A percentile compares a stretch with the other conserved stretches of the same genome.
Evolutionary conservation across 768 basidiomycete genomes (phyloP).

Genomic region (Tylopilus sp.): DNA sequence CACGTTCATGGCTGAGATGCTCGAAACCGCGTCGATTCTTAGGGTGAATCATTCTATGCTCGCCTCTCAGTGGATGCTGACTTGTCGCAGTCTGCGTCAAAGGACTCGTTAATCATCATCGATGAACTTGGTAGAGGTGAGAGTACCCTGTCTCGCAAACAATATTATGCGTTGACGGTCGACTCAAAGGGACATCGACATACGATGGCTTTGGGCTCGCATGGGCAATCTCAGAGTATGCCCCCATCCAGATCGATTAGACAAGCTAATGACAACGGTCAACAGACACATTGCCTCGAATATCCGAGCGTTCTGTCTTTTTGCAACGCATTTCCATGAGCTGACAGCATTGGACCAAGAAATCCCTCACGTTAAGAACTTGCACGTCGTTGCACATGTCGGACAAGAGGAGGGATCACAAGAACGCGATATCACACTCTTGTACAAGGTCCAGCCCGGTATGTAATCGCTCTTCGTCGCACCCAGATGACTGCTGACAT

Average conservation of each 20-base stretch:
- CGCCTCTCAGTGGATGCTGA: not conserved
- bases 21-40: slow-evolving; percentile 95
- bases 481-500: not conserved
- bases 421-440: slow-evolving; percentile 75
- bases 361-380: slow-evolving; percentile 82
- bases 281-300: slow-evolving; percentile 86
- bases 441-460: slow-evolving; percentile 81
- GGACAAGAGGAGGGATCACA: slow-evolving; percentile 43
- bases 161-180: slow-evolving; percentile 1
- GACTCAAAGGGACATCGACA: slow-evolving; percentile 76
- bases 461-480: slow-evolving; percentile 15
- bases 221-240: slow-evolving; percentile 97
- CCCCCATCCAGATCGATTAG: not conserved
- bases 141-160: not conserved
- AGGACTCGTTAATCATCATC: slow-evolving; percentile 93
- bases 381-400: slow-evolving; percentile 95
- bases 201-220: slow-evolving; percentile 98
- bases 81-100: slow-evolving; percentile 70
- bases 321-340: slow-evolving; percentile 98
- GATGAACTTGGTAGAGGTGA: slow-evolving; percentile 92
- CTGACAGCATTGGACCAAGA: slow-evolving; percentile 89
- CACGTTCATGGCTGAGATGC: slow-evolving; percentile 99
- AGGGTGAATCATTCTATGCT: slow-evolving; percentile 47
- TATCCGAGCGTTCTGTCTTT: slow-evolving; percentile 91
- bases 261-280: not conserved